phyloP scores from a whole-genome alignment of 768 basidiomycete genomes.

The Wakefieldia striispora region DNA sequence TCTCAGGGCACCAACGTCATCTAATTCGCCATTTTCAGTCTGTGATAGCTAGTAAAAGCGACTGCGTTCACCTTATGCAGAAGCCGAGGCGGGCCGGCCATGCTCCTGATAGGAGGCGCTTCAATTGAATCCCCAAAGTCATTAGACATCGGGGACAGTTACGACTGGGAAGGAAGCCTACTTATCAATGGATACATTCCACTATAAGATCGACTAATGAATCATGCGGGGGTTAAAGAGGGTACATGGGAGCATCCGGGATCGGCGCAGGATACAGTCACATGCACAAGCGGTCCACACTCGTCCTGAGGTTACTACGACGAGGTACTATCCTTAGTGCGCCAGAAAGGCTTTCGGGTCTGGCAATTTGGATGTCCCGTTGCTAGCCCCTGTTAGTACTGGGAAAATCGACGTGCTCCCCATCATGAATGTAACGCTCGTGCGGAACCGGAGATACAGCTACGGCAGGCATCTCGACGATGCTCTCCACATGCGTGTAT shows the following conservation, averaged over 20 bases:
- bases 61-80: neutral
- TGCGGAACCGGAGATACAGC: slow-evolving; percentile 26
- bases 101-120: slow-evolving; percentile 22
- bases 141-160: slow-evolving; percentile 13
- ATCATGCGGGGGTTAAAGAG: neutral
- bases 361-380: slow-evolving; percentile 31
- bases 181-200: neutral
- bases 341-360: slow-evolving; percentile 43
- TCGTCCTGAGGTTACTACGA: too few species aligned
- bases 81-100: slow-evolving; percentile 11
- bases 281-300: neutral
- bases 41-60: neutral
- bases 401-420: slow-evolving; percentile 32
- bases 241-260: too few species aligned
- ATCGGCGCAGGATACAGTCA: too few species aligned
- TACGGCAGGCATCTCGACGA: slow-evolving; percentile 26
- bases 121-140: slow-evolving; percentile 17
- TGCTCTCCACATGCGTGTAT: slow-evolving; percentile 33
- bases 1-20: neutral
- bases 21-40: neutral
- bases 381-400: slow-evolving; percentile 36
- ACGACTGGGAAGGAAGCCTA: slow-evolving; percentile 3
- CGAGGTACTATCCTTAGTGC: slow-evolving; percentile 6
- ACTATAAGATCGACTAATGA: neutral
- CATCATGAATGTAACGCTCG: slow-evolving; percentile 32